These are phyloP conservation scores for Syzygium malaccense DNA, from an alignment of 441 rosid species.

Conservation along the genomic window DNA sequence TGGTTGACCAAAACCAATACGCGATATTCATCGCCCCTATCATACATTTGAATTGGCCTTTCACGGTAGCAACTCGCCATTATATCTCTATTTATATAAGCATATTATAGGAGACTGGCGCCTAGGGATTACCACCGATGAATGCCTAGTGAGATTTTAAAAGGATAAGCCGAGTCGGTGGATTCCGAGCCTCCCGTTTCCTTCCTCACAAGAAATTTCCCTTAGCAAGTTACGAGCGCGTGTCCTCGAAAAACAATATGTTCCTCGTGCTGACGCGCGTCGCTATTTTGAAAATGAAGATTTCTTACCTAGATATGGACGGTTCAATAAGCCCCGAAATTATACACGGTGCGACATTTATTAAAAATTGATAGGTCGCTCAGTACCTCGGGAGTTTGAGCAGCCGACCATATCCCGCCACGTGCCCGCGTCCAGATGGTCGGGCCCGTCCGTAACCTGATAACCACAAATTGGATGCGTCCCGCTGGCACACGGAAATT, in stretches of 20 bases:
- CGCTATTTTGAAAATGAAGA: neutral
- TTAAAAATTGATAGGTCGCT: neutral
- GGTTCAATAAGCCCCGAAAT: neutral
- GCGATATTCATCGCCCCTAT: too few relatives aligned
- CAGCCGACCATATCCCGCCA: neutral
- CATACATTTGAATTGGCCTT: neutral
- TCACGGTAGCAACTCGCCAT: neutral
- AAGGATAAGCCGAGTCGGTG: neutral
- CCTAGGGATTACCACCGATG: too few relatives aligned
- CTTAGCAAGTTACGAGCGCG: neutral
- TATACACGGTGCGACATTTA: neutral
- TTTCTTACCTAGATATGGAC: neutral
- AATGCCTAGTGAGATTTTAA: neutral
- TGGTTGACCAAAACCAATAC: neutral
- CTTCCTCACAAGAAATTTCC: neutral
- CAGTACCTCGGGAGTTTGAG: neutral
- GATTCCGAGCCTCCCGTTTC: neutral
- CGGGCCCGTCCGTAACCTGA: neutral
- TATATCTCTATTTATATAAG: neutral
- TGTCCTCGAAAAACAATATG: neutral
- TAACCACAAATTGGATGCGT: neutral
- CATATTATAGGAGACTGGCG: neutral
- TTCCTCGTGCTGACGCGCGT: neutral
- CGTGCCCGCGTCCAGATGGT: slow-evolving; percentile 7
- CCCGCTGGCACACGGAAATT: neutral